A percentile compares a stretch with the other conserved stretches of the same genome.
These are phyloP conservation scores for Malassezia globosa DNA, from an alignment of 1,284 basidiomycete species.

Conservation along the genomic window DNA sequence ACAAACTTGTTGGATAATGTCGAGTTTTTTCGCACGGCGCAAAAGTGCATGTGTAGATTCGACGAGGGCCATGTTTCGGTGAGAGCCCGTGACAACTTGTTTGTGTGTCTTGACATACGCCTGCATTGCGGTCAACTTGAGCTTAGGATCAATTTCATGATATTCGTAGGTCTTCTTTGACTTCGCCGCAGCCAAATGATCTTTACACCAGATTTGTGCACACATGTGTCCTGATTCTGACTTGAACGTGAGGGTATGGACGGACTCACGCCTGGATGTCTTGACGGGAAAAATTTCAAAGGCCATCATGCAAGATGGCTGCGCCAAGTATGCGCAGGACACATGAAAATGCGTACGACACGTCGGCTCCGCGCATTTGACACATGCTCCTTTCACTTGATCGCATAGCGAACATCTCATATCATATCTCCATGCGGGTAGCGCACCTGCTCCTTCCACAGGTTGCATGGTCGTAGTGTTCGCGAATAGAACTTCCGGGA, in stretches of 20 bases:
- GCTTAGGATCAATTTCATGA: conserved; percentile 66
- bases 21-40: conserved; percentile 30
- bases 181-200: conserved; percentile 57
- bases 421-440: conserved; percentile 51
- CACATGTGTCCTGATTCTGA: conserved; percentile 72
- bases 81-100: conserved; percentile 50
- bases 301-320: conserved; percentile 60
- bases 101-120: conserved; percentile 74
- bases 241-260: conserved; percentile 66
- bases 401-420: conserved; percentile 54
- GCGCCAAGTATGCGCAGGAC: conserved; percentile 75
- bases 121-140: conserved; percentile 73
- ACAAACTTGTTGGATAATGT: conserved; percentile 7
- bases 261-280: conserved; percentile 39
- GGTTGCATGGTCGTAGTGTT: conserved; percentile 61
- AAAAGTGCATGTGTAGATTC: conserved; percentile 33
- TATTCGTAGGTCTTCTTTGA: conserved; percentile 64
- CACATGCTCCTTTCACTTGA: conserved; percentile 60
- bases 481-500: conserved; percentile 68
- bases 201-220: conserved; percentile 68
- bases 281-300: conserved; percentile 76
- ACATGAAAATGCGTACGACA: conserved; percentile 72
- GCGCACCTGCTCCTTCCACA: conserved; percentile 74
- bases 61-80: conserved; percentile 12
- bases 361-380: conserved; percentile 60